Conservation (phyloP, 805 yeast species). For the Suhomyces vadensis region DNA sequence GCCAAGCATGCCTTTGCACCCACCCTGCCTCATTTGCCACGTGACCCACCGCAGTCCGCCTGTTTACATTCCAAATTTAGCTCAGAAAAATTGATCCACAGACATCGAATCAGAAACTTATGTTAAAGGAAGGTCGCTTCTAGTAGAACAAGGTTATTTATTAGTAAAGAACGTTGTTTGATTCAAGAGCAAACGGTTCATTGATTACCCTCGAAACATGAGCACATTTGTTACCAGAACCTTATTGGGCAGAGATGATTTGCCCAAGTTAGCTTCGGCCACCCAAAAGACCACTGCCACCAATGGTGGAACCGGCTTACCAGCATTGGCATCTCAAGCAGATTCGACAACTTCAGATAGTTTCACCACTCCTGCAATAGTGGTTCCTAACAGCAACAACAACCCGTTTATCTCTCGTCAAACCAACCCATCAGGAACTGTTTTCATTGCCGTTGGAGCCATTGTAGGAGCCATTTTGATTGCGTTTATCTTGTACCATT, state of each 20-base stretch:
- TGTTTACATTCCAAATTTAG: conserved; percentile 8
- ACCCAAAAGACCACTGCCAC: not conserved
- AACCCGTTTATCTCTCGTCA: conserved; percentile 66
- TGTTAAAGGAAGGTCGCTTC: too few relatives aligned
- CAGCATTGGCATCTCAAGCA: conserved; percentile 15
- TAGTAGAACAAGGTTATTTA: too few relatives aligned
- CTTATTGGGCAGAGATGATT: not conserved
- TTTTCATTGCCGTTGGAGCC: conserved; percentile 79
- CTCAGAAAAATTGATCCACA: conserved; percentile 5
- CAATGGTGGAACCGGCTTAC: conserved; percentile 15
- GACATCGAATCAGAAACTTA: not conserved
- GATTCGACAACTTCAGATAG: conserved; percentile 13
- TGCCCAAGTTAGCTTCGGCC: conserved; percentile 1
- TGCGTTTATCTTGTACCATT: conserved; percentile 53
- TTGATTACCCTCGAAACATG: conserved; percentile 3
- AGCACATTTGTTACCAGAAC: conserved; percentile 3
- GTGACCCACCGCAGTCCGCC: not conserved
- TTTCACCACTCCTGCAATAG: conserved; percentile 49
- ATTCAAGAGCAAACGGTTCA: not conserved
- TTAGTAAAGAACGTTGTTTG: too few relatives aligned
- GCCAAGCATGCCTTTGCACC: too few relatives aligned
- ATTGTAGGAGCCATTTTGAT: conserved; percentile 60
- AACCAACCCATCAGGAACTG: conserved; percentile 68
- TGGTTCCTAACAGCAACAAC: conserved; percentile 56
- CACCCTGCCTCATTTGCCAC: too few relatives aligned